Conservation (phyloP, 2,329 filamentous ascomycete species). For the Nemania sp. region DNA sequence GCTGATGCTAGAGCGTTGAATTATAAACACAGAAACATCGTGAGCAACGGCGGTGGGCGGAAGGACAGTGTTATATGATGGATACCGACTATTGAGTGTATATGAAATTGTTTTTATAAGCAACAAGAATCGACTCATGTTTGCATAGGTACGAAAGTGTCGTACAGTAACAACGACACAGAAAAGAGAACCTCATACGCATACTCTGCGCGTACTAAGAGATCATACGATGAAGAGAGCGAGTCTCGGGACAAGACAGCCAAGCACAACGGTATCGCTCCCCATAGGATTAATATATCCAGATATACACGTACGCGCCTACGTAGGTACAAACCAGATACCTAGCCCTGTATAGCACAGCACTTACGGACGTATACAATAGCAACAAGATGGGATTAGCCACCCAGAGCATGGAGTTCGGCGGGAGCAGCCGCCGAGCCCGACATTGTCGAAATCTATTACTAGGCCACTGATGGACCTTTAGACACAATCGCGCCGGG, state of each 20-base stretch:
- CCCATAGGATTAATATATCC: no score
- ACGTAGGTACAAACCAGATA: no score
- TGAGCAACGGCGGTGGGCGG: background rate
- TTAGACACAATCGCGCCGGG: constrained; percentile 2
- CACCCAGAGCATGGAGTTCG: constrained; percentile 8
- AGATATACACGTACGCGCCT: no score
- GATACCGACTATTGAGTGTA: background rate
- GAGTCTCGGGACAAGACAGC: constrained; percentile 14
- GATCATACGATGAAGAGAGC: constrained; percentile 25
- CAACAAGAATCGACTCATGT: constrained; percentile 24
- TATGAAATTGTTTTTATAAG: constrained; percentile 9
- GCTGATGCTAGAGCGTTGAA: constrained; percentile 15
- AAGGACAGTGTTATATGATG: constrained; percentile 5
- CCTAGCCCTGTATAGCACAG: background rate
- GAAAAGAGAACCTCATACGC: constrained; percentile 17
- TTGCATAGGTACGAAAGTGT: constrained; percentile 22
- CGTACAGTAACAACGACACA: constrained; percentile 15
- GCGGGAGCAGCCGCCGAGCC: constrained; percentile 20
- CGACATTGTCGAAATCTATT: constrained; percentile 10
- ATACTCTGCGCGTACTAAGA: constrained; percentile 21
- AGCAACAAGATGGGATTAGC: background rate
- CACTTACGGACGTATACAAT: no score
- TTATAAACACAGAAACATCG: no score
- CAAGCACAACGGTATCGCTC: no score
- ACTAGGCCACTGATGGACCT: no score